Base-by-base conservation (phyloP, 2,329 filamentous ascomycete genomes). In the Penicillium sp. region DNA sequence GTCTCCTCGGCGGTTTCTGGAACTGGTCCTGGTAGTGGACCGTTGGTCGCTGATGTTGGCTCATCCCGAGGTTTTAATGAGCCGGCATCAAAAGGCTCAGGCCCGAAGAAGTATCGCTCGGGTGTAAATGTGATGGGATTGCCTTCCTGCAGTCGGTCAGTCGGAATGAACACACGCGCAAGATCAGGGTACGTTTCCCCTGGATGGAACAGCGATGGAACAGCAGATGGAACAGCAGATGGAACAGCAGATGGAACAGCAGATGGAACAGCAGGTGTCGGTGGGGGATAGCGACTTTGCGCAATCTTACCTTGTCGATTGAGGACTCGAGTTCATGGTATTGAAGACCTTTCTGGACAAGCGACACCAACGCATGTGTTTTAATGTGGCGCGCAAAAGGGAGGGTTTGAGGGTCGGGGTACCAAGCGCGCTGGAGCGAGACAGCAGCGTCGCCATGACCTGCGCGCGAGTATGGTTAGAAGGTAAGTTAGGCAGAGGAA, bases 281-380 rank as follows among this genome's bases (percentile, higher is more conserved):
- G 27, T 9, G 32, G 26, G 46, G 39, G 39, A 43, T 35, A 43
- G 39, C 24, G 26, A 43, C n/a, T 26, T 43, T 29, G 45, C 38
- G 42, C 45, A 25, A 54, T 65, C 67, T 46, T 73, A 69, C 74
- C 71, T 74, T 70, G 54, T 75, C 71, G 52, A 77, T 61, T 5
- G 72, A 72, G 52, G 72, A 65, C 51, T 76, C 73, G 40, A 77
- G 64, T 53, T 78, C 73, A 61, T 76, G 64, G 61, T 77, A 77
- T 51, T 75, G 72, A 39, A 85, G 68, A 46, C 82, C 82, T 61
- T 84, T 81, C 60, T 85, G 82, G 32, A 85, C 77, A 45, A 85
- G 71, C 39, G 76, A 74, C 39, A 85, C 73, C 49, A 85, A 71
- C 34, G 80, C 77, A 61, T 81, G 77, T 33, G 77, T 74, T 58